Evolutionary conservation across 495 filamentous ascomycete species (phyloP), one percentile per base, ranked within the genome.

Genomic region (Penicillium turbatum): DNA sequence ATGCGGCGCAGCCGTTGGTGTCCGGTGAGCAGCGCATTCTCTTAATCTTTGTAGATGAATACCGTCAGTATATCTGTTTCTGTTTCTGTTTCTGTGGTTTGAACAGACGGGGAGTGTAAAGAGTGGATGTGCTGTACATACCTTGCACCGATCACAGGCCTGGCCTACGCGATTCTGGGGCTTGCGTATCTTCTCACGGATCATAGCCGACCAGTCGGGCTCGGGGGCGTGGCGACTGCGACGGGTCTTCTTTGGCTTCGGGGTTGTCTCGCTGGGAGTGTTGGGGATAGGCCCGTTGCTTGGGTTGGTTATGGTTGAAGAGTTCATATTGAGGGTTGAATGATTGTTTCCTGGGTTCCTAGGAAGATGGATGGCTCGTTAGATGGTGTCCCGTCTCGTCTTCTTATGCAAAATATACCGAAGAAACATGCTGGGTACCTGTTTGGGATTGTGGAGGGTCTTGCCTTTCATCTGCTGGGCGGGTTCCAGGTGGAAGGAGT

Each of bases 141-240:
- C 90, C 79, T 90, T 90, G 77, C 91, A 96, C 44, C 91, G 79
- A 63, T 96, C 91, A 77, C 91, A 96, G 5, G 91, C 91, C 66
- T 93, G 90, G 3, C 88, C 87, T 0, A 51, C 31, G 27, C 49
- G 49, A 12, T 13, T 4, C 15, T 32, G 6, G 9, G 36, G 29
- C 12, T 41, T 40, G 1, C 12, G 26, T 12, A 55, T 19, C 29
- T 42, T 48, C 6, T 32, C 29, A 24, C 52, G 52, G 29, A 55
- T 29, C 29, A 21, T 36, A 7, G 44, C 52, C 5, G 52, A 55
- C 52, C 52, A 55, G 44, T 55, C 52, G 6, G 52, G 52, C 29
- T 55, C 52, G 2, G 52, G 52, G 16, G 41, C 52, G 12, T 48
- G 6, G 44, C 52, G 52, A 26, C 52, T 34, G 43, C 52, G 52